Evolutionary conservation across 139 green algal genomes (phyloP), one percentile per base, ranked within the genome.

Genomic region (Chlamydomonas sp.): DNA sequence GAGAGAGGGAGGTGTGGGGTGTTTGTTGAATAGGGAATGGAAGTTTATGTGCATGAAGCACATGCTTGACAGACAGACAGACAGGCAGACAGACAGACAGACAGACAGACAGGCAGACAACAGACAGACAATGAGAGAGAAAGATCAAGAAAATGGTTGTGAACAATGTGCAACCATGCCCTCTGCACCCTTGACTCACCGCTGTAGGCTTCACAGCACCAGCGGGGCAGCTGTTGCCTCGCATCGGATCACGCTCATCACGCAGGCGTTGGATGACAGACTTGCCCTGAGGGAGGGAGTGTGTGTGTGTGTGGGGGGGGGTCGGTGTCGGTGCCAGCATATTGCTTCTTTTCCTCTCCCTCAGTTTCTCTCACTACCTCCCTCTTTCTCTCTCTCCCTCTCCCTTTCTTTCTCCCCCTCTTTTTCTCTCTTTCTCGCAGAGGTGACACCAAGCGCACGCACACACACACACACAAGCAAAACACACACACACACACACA

Each of bases 171-270:
- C 10, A 50, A 50, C 13, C 39, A 50, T 50, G 10, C 28, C 35
- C 37, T 58, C 33, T 58, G 35, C 36, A n/a, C 5, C 38, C n/a
- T 4, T 47, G 22, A 30, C 73, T 58, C 26, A 74, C 65, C 6
- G 29, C 36, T 48, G 47, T 69, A 1, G 77, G 66, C 30, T 60
- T 69, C 38, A 30, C 62, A 38, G 68, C 59, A 28, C 26, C 2
- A 1, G 28, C 38, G 0, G 76, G 76, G 71, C 80, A 85, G 67
- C 67, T 67, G 71, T 83, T 82, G 58, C 80, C 80, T 1, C 36
- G 47, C 10, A 79, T 5, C 0, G 79, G 74, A 20, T 76, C 79
- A 0, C 74, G 57, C 35, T 64, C 16, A 26, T 81, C 48, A 1
- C 71, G 43, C 2, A 84, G 24, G 5, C 69, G 62, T 29, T 58